Evolutionary conservation across 768 basidiomycete genomes (phyloP).

Genomic region (Auricularia cornea): DNA sequence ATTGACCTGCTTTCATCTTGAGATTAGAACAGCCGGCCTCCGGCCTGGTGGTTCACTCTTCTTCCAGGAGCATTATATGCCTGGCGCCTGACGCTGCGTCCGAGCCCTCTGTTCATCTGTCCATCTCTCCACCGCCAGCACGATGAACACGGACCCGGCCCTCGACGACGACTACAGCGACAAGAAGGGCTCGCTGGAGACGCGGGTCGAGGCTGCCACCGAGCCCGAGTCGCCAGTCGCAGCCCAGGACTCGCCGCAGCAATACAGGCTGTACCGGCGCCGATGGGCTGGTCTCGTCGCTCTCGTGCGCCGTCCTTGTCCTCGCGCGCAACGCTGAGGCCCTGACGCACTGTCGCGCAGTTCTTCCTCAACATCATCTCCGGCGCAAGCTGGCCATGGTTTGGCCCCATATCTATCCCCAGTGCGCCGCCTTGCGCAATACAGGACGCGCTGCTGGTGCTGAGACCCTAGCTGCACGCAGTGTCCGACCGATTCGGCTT

Average conservation of each 20-base stretch:
- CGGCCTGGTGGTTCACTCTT: neutral
- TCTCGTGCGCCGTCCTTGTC: conserved; percentile 34
- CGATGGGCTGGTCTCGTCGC: conserved; percentile 60
- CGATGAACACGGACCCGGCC: neutral
- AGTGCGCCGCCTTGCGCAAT: conserved; percentile 31
- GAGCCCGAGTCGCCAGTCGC: neutral
- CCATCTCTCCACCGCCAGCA: neutral
- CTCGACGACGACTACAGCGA: neutral
- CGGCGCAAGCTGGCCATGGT: conserved; percentile 73
- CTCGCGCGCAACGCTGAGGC: neutral
- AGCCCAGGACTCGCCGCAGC: neutral
- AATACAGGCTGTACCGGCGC: conserved; percentile 59
- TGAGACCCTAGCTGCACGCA: conserved; percentile 18
- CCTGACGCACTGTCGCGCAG: neutral
- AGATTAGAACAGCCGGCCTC: no score
- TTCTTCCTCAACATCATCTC: conserved; percentile 50
- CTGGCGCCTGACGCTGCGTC: neutral
- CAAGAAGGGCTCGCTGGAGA: neutral
- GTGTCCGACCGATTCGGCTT: conserved; percentile 59
- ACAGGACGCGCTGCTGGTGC: neutral
- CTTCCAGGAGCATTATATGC: neutral
- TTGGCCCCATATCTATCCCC: conserved; percentile 70
- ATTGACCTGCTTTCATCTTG: no score
- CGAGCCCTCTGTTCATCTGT: neutral
- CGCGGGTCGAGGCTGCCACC: neutral